Evolutionary conservation across 129 eudicot species (phyloP).

Genomic region (Saposhnikovia divaricata): DNA sequence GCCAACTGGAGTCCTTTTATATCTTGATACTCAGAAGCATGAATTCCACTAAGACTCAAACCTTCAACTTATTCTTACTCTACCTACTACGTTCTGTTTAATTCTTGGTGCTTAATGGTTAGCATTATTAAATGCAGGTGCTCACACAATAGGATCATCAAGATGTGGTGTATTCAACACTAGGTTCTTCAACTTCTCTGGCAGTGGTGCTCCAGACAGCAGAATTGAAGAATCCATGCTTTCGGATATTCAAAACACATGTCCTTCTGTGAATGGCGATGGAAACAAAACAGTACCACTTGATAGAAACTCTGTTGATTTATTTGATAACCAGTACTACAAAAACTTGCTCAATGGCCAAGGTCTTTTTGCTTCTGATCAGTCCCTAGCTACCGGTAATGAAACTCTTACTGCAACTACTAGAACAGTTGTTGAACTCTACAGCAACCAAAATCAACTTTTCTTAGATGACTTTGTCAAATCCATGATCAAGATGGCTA

Average conservation of each 20-base stretch:
- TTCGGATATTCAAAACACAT: slow-evolving; percentile 30
- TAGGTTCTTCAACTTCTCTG: slow-evolving; percentile 32
- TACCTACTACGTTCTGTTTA: too few relatives aligned
- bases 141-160: slow-evolving; percentile 38
- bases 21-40: too few relatives aligned
- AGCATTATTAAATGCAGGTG: slow-evolving; percentile 20
- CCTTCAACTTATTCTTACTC: too few relatives aligned
- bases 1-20: too few relatives aligned
- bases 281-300: slow-evolving; percentile 40
- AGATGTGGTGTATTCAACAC: slow-evolving; percentile 30
- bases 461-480: slow-evolving; percentile 34
- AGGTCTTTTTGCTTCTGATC: slow-evolving; percentile 50
- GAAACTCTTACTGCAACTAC: slow-evolving; percentile 24
- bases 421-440: slow-evolving; percentile 27
- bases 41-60: too few relatives aligned
- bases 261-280: slow-evolving; percentile 32
- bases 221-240: slow-evolving; percentile 26
- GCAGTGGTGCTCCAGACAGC: slow-evolving; percentile 26
- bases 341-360: slow-evolving; percentile 33
- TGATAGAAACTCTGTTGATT: slow-evolving; percentile 36
- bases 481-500: slow-evolving; percentile 61
- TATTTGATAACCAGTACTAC: slow-evolving; percentile 49
- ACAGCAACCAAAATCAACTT: slow-evolving; percentile 20
- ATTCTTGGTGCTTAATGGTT: neutral
- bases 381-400: slow-evolving; percentile 30